These are phyloP conservation scores for Ascocoryne sarcoides DNA, from an alignment of 2,329 filamentous ascomycete genomes.

Conservation along the genomic window DNA sequence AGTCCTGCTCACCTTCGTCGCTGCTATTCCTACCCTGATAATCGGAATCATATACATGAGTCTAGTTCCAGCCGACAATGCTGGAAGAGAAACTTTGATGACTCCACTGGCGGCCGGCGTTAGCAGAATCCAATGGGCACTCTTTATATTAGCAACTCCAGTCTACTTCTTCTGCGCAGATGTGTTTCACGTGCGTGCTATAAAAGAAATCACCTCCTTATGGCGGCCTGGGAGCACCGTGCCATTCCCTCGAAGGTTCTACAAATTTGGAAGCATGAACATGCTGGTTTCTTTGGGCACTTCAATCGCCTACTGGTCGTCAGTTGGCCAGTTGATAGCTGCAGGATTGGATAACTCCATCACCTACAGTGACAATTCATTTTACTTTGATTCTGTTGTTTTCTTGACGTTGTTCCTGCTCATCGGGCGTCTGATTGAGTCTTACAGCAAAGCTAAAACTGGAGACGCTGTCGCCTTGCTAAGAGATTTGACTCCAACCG, in stretches of 20 bases:
- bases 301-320: constrained; percentile 78
- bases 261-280: constrained; percentile 96
- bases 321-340: constrained; percentile 67
- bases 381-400: constrained; percentile 89
- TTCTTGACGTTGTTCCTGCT: constrained; percentile 87
- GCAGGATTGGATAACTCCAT: constrained; percentile 39
- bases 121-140: constrained; percentile 66
- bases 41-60: constrained; percentile 91
- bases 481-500: constrained; percentile 66
- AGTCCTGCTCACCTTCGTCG: constrained; percentile 57
- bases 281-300: constrained; percentile 86
- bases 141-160: constrained; percentile 75
- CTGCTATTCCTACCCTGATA: constrained; percentile 75
- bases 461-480: constrained; percentile 78
- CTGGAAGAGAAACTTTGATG: constrained; percentile 58
- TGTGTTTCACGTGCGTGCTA: constrained; percentile 68
- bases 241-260: constrained; percentile 67
- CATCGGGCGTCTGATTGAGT: constrained; percentile 64
- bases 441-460: constrained; percentile 85
- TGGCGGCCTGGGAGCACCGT: constrained; percentile 71
- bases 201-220: constrained; percentile 69
- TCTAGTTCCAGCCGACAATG: constrained; percentile 53
- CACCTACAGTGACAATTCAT: constrained; percentile 38
- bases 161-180: constrained; percentile 84
- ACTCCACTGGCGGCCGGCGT: constrained; percentile 62